Evolutionary conservation across 108 stramenopile species (phyloP), one percentile per base, ranked within the genome.

Genomic region (Nannochloropsis salina): DNA sequence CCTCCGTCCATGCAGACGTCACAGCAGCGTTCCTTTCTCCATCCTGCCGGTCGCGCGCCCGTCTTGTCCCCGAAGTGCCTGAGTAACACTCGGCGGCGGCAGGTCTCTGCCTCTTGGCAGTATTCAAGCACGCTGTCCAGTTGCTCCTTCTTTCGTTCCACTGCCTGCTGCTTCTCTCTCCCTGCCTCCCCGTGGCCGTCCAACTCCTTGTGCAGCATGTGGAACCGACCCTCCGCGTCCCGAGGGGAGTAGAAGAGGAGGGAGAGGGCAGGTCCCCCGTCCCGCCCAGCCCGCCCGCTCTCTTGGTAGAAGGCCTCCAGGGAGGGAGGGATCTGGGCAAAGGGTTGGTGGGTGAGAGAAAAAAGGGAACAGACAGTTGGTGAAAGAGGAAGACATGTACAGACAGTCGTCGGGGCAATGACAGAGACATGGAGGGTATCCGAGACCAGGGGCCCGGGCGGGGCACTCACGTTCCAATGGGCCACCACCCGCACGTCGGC

Each of bases 401-500:
- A 31, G 18, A 31, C 22, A 31, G 18, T 21, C 20, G 21, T 22
- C 12, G 18, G 9, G 18, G 21, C n/a, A 80, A 22, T 21, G 80
- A 1, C 12, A 51, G 47, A 51, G 47, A 51, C 12, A 51, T 10
- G 15, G 47, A 51, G 47, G 15, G 47, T 12, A 15, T 12, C 12
- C 0, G 47, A 51, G 47, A 51, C 12, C 10, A 51, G 47, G 61
- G 61, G 61, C 15, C 20, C 20, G 20, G n/a, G 15, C 20, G 4
- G 61, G 2, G 61, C 11, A 8, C 44, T 11, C 44, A 51, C 44
- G 44, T 21, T 84, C 44, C 83, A 31, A 21, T 85, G 43, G n/a
- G 22, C 42, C 44, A 45, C 45, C 41, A 10, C 31, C 11, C 89
- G 81, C 84, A 94, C 93, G 88, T 97, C 96, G 43, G 94, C 92